These are phyloP conservation scores for Musa troglodytarum DNA, from an alignment of 176 grass and related monocot genomes.

Conservation along the genomic window DNA sequence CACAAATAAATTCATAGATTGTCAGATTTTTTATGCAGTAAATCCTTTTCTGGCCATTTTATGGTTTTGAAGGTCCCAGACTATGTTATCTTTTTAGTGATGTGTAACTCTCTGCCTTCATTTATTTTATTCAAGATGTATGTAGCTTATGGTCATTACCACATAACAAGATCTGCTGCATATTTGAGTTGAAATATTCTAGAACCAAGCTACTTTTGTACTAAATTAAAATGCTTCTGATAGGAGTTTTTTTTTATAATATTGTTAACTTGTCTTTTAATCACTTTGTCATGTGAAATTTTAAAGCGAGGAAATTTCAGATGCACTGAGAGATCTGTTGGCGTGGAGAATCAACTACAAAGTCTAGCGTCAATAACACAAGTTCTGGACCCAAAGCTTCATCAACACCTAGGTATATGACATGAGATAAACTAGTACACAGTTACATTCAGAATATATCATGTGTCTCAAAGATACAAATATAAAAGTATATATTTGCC, in stretches of 20 bases:
- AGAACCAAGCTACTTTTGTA: background rate
- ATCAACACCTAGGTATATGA: slow-evolving; percentile 83
- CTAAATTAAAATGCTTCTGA: background rate
- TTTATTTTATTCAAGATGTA: background rate
- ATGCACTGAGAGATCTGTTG: slow-evolving; percentile 91
- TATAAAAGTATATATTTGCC: too few relatives aligned
- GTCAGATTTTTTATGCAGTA: too few relatives aligned
- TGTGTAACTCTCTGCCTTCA: background rate
- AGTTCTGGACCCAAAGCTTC: slow-evolving; percentile 91
- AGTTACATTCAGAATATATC: background rate
- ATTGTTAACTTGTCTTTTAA: slow-evolving; percentile 27
- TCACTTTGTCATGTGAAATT: slow-evolving; percentile 38
- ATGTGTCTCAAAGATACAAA: too few relatives aligned
- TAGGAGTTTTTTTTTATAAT: slow-evolving; percentile 15
- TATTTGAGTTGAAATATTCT: background rate
- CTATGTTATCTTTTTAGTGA: background rate
- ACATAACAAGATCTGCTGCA: background rate
- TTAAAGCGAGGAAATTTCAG: slow-evolving; percentile 97
- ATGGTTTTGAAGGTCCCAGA: too few relatives aligned
- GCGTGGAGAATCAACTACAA: slow-evolving; percentile 90
- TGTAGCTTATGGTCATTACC: background rate
- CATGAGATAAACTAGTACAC: background rate
- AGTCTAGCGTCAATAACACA: slow-evolving; percentile 91
- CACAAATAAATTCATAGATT: too few relatives aligned
- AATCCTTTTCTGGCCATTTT: too few relatives aligned